Conservation (phyloP, 1,139 yeast genomes). For the Candida sp. region DNA sequence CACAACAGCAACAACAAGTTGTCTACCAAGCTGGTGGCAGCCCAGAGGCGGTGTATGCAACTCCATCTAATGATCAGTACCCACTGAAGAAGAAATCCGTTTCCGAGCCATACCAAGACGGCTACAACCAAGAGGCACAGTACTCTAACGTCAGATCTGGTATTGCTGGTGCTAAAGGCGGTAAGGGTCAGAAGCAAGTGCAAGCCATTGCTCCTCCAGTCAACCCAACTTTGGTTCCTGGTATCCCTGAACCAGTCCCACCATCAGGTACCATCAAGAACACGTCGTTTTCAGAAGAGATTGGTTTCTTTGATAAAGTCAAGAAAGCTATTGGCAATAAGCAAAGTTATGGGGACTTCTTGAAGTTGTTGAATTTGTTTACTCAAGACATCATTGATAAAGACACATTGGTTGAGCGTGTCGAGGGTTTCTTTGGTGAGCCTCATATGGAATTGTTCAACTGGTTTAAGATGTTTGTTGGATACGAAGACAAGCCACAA, state of each 20-base stretch:
- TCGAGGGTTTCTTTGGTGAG: constrained; percentile 81
- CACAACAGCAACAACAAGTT: constrained; percentile 14
- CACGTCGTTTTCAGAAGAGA: constrained; percentile 78
- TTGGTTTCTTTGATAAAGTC: constrained; percentile 89
- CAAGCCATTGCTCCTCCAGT: constrained; percentile 25
- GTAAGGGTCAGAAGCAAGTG: constrained; percentile 10
- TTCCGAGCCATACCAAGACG: constrained; percentile 37
- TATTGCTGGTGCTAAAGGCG: constrained; percentile 9
- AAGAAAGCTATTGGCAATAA: constrained; percentile 90
- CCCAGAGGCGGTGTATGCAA: constrained; percentile 16
- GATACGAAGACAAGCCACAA: constrained; percentile 76
- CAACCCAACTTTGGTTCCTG: constrained; percentile 79
- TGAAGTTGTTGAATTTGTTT: constrained; percentile 83
- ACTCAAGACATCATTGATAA: constrained; percentile 92
- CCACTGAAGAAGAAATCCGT: constrained; percentile 31
- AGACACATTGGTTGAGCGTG: constrained; percentile 79
- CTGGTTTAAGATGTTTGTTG: constrained; percentile 94
- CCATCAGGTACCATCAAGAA: constrained; percentile 58
- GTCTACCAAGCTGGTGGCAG: constrained; percentile 19
- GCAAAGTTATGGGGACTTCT: constrained; percentile 88
- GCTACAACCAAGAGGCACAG: constrained; percentile 52
- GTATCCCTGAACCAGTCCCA: constrained; percentile 85
- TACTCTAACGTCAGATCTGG: constrained; percentile 57
- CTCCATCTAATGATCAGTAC: constrained; percentile 16
- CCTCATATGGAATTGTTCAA: constrained; percentile 76